Evolutionary conservation across 192 early-diverging fungal species (phyloP), one percentile per base, ranked within the genome.

Genomic region (Coemansia sp.): DNA sequence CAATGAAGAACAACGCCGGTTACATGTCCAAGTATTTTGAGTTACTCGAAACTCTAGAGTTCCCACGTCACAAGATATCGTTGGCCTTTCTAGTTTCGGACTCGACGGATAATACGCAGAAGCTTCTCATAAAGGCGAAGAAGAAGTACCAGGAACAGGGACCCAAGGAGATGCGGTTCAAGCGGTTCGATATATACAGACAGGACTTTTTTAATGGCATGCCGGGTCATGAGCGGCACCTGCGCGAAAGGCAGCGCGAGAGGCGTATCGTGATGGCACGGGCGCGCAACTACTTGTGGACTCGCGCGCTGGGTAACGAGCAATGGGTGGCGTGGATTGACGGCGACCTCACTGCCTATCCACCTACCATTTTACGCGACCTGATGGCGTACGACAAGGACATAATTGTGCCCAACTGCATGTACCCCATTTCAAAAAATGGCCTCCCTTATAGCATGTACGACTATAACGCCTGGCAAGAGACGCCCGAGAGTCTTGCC

Each of bases 251-350:
- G 22, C 91, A 92, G 70, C 70, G 71, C 10, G 69, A 84, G 40
- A 85, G 91, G 29, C 85, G 91, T 33, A 77, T 71, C 33, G 83
- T 86, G 44, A 85, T 92, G 78, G 89, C 91, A 22, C 80, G 82
- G 16, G 85, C 85, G 44, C 85, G 91, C 63, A 92, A 91, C 59
- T 81, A 77, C 13, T 67, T 91, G 29, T 78, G 90, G 71, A 82
- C 85, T 0, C 77, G 86, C 11, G 84, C 91, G 1, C 68, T 92
- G 20, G 63, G 73, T n/a, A 79, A 87, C 63, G 87, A 89, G 38
- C 82, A 86, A 11, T 92, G 91, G 91, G 90, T 92, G 16, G 79
- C 90, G 15, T 92, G 91, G 91, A 75, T 92, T 9, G 91, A 92
- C 51, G 87, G 86, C 9, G 91, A 92, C 73, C 85, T 92, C 20